Conservation (phyloP, 176 grass and related monocot genomes). For the barley (Hordeum vulgare) region MorexV3_pseudomolecules_assembly NC_058520.1:501317110-501317609, state of each 20-base stretch:
- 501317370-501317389: slow-evolving; percentile 4
- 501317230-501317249: slow-evolving; percentile 8
- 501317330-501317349: slow-evolving; percentile 13
- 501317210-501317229: slow-evolving; percentile 89
- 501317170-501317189: slow-evolving; percentile 96
- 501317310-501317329: slow-evolving; percentile 6
- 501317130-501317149: slow-evolving; percentile 66
- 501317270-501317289: slow-evolving; percentile 3
- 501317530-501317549: slow-evolving; percentile 4
- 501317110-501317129: slow-evolving; percentile 57
- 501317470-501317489: slow-evolving; percentile 13
- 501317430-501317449: slow-evolving; percentile 23
- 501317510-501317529: neutral
- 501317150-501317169: slow-evolving; percentile 83
- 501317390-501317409: neutral
- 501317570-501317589: neutral
- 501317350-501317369: slow-evolving; percentile 31
- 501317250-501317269: slow-evolving; percentile 6
- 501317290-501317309: slow-evolving; percentile 17
- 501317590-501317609: neutral
- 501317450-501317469: slow-evolving; percentile 3
- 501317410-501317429: slow-evolving; percentile 38
- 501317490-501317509: neutral
- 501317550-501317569: neutral
- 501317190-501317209: slow-evolving; percentile 77